Base-by-base conservation (phyloP, 768 basidiomycete genomes). In the Boletus vermiculosoides region DNA sequence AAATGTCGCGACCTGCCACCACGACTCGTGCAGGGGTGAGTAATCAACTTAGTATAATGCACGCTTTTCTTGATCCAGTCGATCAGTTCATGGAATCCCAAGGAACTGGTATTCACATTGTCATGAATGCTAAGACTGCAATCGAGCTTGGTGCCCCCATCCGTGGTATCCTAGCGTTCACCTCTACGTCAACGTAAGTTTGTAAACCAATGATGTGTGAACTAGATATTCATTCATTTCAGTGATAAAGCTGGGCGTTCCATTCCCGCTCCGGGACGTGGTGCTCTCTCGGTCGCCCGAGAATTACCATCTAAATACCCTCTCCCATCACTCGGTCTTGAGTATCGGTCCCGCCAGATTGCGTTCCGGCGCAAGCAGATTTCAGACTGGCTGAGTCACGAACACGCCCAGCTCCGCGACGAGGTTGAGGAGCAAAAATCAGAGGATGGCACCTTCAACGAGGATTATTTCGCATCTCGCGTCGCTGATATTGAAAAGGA, bases 231-330 rank as follows among this genome's bases (percentile, higher is more conserved):
- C 39, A 66, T 40, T 48, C 23, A 25, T 54, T 47, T 42, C 62
- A 96, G 91, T 63, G 97, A 99, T 79, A 99, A 99, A 77, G 96
- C 97, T 58, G 97, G 97, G 18, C 94, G 97, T 49, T 98, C 95
- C 4, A 86, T 99, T 55, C 97, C 97, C 45, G 97, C 97, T 57
- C 97, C 97, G 48, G 97, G 97, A 55, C 87, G 88, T 57, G 97
- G 97, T 62, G 90, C 94, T 28, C 83, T 99, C 39, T 84, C 87
- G 11, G 85, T 95, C 54, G 97, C 94, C 15, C 83, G 94, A 59
- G 86, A 98, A 76, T 76, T 96, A 44, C 79, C 86, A 9, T 83
- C 90, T 2, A 88, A 89, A 66, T 82, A 90, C 55, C 85, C 92
- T 34, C 77, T 88, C 12, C 90, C 88, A 5, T 83, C 90, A 55